phyloP scores from a whole-genome alignment of 192 early-diverging fungal genomes.

The Coemansia sp. region DNA sequence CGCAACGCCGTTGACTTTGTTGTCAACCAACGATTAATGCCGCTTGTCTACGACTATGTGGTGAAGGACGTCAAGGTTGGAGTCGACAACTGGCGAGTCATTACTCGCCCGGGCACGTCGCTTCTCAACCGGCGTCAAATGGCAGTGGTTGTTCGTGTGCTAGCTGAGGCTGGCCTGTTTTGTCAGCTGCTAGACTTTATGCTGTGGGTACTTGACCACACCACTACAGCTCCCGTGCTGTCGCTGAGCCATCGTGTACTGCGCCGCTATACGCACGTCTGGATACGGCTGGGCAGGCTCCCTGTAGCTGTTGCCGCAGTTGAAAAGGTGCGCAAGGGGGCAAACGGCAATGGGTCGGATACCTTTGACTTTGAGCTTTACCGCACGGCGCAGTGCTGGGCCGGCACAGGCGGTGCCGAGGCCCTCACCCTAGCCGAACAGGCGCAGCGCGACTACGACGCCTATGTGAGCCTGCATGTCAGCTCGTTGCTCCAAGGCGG shows the following conservation, averaged over 20 bases:
- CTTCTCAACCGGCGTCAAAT: conserved; percentile 70
- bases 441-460: conserved; percentile 16
- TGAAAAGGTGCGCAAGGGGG: not conserved
- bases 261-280: conserved; percentile 16
- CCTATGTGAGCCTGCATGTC: conserved; percentile 10
- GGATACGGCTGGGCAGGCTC: conserved; percentile 25
- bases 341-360: not conserved
- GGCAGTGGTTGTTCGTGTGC: conserved; percentile 31
- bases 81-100: conserved; percentile 75
- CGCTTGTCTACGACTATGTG: conserved; percentile 40
- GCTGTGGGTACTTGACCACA: conserved; percentile 38
- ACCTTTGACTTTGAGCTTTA: conserved; percentile 33
- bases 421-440: not conserved
- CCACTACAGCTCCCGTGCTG: conserved; percentile 5
- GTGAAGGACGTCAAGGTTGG: conserved; percentile 52
- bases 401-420: not conserved
- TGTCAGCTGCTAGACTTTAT: conserved; percentile 35
- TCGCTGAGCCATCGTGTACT: conserved; percentile 16
- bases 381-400: conserved; percentile 27
- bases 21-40: conserved; percentile 32
- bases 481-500: conserved; percentile 12
- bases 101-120: conserved; percentile 70
- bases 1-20: conserved; percentile 26
- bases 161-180: conserved; percentile 10
- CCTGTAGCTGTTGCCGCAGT: not conserved